Percentiles rank a stretch among this genome's conserved stretches.
Evolutionary conservation across 148 eudicot genomes (phyloP).

Genomic region (Rhododendron griersonianum): DNA sequence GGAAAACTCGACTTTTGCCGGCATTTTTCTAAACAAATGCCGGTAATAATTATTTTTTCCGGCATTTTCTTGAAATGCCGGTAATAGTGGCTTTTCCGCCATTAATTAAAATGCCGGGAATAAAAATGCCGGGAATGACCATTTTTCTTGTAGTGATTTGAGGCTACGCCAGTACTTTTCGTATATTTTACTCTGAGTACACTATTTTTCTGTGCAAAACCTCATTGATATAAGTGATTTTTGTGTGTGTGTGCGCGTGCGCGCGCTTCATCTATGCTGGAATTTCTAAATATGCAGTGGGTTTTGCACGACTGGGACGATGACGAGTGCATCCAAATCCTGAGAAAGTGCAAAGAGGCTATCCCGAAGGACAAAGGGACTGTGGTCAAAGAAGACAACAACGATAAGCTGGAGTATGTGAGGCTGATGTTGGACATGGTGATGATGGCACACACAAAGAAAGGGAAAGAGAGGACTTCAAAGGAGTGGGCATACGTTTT

Average conservation of each 20-base stretch:
- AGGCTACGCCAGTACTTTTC: neutral
- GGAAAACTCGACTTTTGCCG: no score
- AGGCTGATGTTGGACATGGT: slow-evolving; percentile 65
- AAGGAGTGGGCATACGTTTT: slow-evolving; percentile 56
- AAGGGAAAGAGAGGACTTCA: slow-evolving; percentile 65
- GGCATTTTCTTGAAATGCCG: no score
- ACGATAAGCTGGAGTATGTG: slow-evolving; percentile 31
- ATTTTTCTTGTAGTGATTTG: no score
- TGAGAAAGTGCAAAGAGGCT: slow-evolving; percentile 54
- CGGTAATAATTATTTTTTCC: no score
- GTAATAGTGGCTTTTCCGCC: no score
- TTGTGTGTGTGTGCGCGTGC: no score
- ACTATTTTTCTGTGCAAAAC: neutral
- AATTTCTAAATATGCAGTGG: slow-evolving; percentile 20
- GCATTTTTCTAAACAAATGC: no score
- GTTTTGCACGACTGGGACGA: slow-evolving; percentile 86
- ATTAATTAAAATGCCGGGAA: no score
- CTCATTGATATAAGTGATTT: neutral
- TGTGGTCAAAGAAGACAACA: slow-evolving; percentile 36
- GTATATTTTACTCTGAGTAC: neutral
- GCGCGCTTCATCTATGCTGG: neutral
- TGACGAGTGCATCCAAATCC: slow-evolving; percentile 55
- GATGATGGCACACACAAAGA: slow-evolving; percentile 75
- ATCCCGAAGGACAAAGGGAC: slow-evolving; percentile 49
- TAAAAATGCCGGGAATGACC: no score